Percentiles rank a stretch among this genome's conserved stretches.
phyloP scores from a whole-genome alignment of 768 basidiomycete species.

The Tricholoma bakamatsutake region DNA sequence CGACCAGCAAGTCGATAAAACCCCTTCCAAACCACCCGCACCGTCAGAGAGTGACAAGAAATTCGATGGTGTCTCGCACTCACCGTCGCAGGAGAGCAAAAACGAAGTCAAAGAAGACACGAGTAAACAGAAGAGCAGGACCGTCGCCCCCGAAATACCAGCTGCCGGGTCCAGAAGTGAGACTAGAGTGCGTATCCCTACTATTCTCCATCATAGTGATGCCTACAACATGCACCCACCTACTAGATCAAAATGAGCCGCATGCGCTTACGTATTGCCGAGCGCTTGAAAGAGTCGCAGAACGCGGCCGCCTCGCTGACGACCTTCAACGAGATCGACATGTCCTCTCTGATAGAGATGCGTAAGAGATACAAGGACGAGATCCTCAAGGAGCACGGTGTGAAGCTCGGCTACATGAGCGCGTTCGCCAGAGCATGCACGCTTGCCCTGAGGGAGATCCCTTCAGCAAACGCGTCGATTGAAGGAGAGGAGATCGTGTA shows the following conservation, averaged over 20 bases:
- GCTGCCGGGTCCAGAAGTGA: constrained; percentile 60
- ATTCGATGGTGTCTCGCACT: constrained; percentile 13
- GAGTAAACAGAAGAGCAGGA: constrained; percentile 24
- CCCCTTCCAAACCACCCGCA: constrained; percentile 35
- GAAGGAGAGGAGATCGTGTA: constrained; percentile 94
- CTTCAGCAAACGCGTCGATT: constrained; percentile 89
- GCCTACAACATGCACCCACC: neutral
- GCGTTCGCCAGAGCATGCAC: constrained; percentile 87
- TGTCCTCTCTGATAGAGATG: constrained; percentile 93
- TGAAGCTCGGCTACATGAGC: constrained; percentile 98
- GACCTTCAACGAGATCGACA: constrained; percentile 99
- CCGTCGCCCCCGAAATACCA: constrained; percentile 24
- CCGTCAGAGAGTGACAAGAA: constrained; percentile 33
- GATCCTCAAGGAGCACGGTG: constrained; percentile 84
- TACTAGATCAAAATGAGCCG: constrained; percentile 95
- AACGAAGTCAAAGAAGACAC: constrained; percentile 26
- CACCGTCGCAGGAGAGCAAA: constrained; percentile 25
- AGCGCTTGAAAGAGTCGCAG: constrained; percentile 97
- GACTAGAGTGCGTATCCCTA: constrained; percentile 58
- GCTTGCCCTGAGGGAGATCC: constrained; percentile 86
- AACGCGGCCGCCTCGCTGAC: constrained; percentile 95
- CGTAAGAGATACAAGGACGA: constrained; percentile 92
- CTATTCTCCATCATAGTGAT: neutral
- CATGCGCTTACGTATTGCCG: constrained; percentile 95
- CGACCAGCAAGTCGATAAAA: constrained; percentile 44